Base-by-base conservation (phyloP, 2,329 filamentous ascomycete genomes). In the Thelonectria olida region DNA sequence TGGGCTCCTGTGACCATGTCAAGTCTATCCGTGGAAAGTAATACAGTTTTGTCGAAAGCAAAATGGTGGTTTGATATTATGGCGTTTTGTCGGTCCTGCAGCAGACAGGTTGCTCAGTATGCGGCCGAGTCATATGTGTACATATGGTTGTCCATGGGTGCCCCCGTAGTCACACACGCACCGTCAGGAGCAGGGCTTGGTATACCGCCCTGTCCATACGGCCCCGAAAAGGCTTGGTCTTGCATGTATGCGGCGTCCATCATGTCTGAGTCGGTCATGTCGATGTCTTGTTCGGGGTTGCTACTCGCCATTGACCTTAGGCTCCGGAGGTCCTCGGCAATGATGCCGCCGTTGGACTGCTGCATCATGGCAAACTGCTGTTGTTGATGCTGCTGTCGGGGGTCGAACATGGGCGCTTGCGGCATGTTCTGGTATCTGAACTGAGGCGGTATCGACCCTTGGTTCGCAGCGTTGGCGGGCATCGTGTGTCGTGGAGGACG, bases 251-350 rank as follows among this genome's bases (percentile, higher is more conserved):
- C 50, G n/a, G 62, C 31, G 34, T 75, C 72, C 58, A 76, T 70
- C 70, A 76, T 74, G 7, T 72, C 69, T 3, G 73, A 65, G 48
- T 78, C 76, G 8, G 64, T 60, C 76, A 78, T 78, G 27, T 76
- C 72, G n/a, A 78, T 69, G 34, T 78, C 75, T 20, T 69, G 63
- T n/a, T 76, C 74, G 6, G 72, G 59, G 34, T 68, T 65, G 39
- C 66, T 70, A 53, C 67, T 68, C 5, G 76, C 65, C 67, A 78
- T 73, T 36, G 69, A 71, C 25, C 74, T 68, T n/a, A 78, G 66
- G 41, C 72, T 78, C 23, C 74, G 71, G 39, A 78, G 63, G 47
- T 77, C 76, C 45, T 78, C 76, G 3, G 75, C 72, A n/a, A 78
- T 76, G 59, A 78, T 77, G 12, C 75, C 74, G 2, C 73, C 70